Evolutionary conservation across 768 basidiomycete species (phyloP).

Genomic region (Tephrocybe rancida): DNA sequence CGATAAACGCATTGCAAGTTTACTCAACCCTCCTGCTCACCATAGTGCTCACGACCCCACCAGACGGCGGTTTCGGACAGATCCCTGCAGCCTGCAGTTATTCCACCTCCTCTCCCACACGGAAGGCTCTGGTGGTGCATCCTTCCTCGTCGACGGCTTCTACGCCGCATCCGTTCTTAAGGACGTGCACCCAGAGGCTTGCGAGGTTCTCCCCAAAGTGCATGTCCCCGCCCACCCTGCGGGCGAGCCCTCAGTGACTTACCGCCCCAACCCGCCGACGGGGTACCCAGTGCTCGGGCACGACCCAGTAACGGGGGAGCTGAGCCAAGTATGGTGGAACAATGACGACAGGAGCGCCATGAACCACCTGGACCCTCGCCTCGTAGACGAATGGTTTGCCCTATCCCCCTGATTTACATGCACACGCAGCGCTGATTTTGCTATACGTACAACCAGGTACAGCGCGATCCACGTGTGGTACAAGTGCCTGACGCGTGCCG

Average conservation of each 20-base stretch:
- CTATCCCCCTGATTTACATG: background rate
- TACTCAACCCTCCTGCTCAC: conserved; percentile 5
- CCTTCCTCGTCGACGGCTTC: conserved; percentile 95
- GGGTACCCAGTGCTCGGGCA: conserved; percentile 77
- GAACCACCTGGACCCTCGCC: conserved; percentile 52
- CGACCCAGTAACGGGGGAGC: conserved; percentile 56
- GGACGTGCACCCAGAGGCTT: conserved; percentile 69
- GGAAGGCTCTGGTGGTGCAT: conserved; percentile 81
- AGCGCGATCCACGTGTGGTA: conserved; percentile 83
- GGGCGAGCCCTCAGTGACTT: conserved; percentile 65
- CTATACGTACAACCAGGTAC: conserved; percentile 55
- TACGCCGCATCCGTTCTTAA: conserved; percentile 83
- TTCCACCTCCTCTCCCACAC: conserved; percentile 91
- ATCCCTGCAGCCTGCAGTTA: conserved; percentile 93
- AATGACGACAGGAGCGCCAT: conserved; percentile 91
- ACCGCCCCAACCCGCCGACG: conserved; percentile 54
- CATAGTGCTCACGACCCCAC: too few species aligned
- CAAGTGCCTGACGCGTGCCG: conserved; percentile 67
- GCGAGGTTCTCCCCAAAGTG: conserved; percentile 66
- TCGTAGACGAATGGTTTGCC: conserved; percentile 75
- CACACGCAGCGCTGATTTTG: background rate
- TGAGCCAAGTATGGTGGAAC: conserved; percentile 89
- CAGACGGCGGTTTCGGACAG: conserved; percentile 55
- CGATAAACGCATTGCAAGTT: conserved; percentile 71
- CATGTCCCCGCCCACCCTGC: conserved; percentile 87